Evolutionary conservation across 345 rosid genomes (phyloP), one percentile per base, ranked within the genome.

Genomic region (Citrus australasica): DNA sequence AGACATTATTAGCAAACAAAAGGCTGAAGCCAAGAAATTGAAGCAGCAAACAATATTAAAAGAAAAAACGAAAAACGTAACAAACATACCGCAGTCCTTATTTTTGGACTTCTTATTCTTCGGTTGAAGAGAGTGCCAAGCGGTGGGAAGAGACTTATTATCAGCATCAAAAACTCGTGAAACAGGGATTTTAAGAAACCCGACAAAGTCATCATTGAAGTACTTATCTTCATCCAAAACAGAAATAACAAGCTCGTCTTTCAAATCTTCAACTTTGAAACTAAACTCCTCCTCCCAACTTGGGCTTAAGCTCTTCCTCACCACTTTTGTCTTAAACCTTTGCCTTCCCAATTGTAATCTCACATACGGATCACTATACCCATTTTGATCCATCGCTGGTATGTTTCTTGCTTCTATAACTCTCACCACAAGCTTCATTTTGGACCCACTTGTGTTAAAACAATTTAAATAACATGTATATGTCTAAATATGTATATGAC

Each of bases 251-350:
- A 96, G 94, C 80, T 92, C 98, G 30, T 92, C 98, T 6, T 86
- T 86, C 92, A 96, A 89, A 82, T 96, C 99, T 46, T 93, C 99
- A n/a, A 93, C 99, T 82, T 82, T 87, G 86, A 96, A 93, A 83
- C 89, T 80, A 78, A 96, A 93, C 65, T 92, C 99, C 79, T 93
- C 98, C 21, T 88, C 90, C 99, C 99, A 96, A 81, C 62, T 89
- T 40, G 99, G 99, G 81, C 87, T 94, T 87, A 96, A 85, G 80
- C 78, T 84, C 88, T 92, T 96, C 89, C 91, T 96, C 79, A 92
- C 90, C 76, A 92, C 99, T 84, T 90, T 92, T 77, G 98, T 92
- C 77, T 90, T 85, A 48, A 75, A 86, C 90, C 85, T 90, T 64
- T 88, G 91, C 87, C 82, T 92, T 2, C 98, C 98, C 22, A 96